Base-by-base conservation (phyloP, 1,284 basidiomycete genomes). In the Coniferiporia weirii region DNA sequence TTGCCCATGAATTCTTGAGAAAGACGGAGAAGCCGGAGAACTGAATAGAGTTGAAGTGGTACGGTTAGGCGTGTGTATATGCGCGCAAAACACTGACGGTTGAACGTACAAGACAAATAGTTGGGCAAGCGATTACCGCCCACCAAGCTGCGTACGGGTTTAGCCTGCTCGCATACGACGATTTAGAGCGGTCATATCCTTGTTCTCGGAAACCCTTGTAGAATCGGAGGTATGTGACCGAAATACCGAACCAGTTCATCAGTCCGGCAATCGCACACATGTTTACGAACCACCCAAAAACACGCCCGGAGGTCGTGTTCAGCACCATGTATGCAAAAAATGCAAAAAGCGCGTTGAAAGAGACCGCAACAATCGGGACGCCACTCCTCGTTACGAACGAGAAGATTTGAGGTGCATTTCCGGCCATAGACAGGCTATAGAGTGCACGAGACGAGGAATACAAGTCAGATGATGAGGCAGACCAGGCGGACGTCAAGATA, bases 401-500 rank as follows among this genome's bases (percentile, higher is more conserved):
- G 73, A 97, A 94, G 57, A 93, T 71, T 49, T 69, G 79, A 0
- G 93, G 93, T 0, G 91, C 93, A 66, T 91, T 89, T 0, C 88
- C 85, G 17, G 84, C 77, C 4, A 80, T 70, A 15, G 93, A 84
- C 57, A 97, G 76, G 43, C 89, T 88, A 70, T 95, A 93, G n/a
- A 95, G 76, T 1, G 89, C 89, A 54, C 92, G 83, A 19, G 88
- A 91, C 57, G 85, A 85, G 2, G 85, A 87, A 72, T 92, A 96
- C 52, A 95, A 70, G 67, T 93, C 87, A 64, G 87, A 89, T 44
- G 85, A 89, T 2, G 89, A 91, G 3, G 93, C 91, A 4, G 91
- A 93, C 82, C 89, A 91, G 1, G 93, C 93, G 1, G 91, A 91
- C 27, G 87, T 89, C 57, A 95, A 73, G 32, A 96, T 79, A 69